Evolutionary conservation across 257 asterid genomes (phyloP).

Genomic region (Agastache rugosa): DNA sequence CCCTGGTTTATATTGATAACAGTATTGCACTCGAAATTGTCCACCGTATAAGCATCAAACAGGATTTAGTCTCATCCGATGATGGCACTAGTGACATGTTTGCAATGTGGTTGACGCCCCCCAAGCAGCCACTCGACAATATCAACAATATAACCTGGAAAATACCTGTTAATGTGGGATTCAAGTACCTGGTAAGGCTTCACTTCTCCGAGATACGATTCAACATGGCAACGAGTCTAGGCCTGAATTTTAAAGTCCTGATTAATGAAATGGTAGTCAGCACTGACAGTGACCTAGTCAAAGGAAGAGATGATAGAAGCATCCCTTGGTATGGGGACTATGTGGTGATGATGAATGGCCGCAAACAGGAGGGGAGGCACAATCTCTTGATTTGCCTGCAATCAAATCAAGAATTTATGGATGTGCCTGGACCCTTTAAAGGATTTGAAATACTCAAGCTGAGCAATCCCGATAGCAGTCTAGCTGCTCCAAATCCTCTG

Average conservation of each 20-base stretch:
- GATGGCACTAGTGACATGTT: conserved; percentile 42
- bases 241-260: conserved; percentile 45
- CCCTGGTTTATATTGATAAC: conserved; percentile 47
- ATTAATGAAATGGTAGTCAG: conserved; percentile 39
- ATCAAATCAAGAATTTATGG: conserved; percentile 29
- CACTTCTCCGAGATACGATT: conserved; percentile 50
- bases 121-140: conserved; percentile 28
- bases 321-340: conserved; percentile 48
- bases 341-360: conserved; percentile 50
- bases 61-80: conserved; percentile 33
- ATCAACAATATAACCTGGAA: conserved; percentile 42
- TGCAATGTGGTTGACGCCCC: conserved; percentile 39
- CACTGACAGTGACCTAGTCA: conserved; percentile 36
- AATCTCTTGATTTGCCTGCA: conserved; percentile 48
- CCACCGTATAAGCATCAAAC: conserved; percentile 42
- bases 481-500: conserved; percentile 49
- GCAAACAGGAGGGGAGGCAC: conserved; percentile 44
- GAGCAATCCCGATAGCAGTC: conserved; percentile 63
- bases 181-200: conserved; percentile 58
- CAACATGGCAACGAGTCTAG: conserved; percentile 35
- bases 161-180: conserved; percentile 56
- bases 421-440: conserved; percentile 41
- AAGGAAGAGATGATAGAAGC: conserved; percentile 40
- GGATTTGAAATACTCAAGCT: conserved; percentile 66
- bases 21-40: conserved; percentile 55